Evolutionary conservation across 2,329 filamentous ascomycete species (phyloP).

Genomic region (Allantophomopsis cytisporea): DNA sequence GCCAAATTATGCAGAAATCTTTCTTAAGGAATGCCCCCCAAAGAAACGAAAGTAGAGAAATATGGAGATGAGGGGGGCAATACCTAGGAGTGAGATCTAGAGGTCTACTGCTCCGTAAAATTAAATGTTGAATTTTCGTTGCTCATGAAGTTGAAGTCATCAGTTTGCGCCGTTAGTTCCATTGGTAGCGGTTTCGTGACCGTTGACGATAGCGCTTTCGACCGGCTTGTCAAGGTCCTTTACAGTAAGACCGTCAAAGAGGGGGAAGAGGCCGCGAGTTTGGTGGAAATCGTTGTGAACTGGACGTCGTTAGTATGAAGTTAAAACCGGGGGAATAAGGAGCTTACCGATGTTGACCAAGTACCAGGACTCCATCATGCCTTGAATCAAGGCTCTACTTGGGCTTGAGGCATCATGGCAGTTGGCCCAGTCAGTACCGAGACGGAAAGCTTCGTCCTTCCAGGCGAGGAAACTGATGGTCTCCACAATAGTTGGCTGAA

Average conservation of each 20-base stretch:
- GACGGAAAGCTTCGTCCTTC: conserved; percentile 93
- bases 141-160: neutral
- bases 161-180: conserved; percentile 5
- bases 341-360: conserved; percentile 82
- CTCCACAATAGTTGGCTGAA: conserved; percentile 99
- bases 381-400: conserved; percentile 67
- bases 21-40: conserved; percentile 3
- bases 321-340: neutral
- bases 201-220: conserved; percentile 6
- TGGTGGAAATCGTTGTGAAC: conserved; percentile 98
- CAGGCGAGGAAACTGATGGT: conserved; percentile 94
- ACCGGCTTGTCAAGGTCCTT: conserved; percentile 40
- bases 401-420: conserved; percentile 69
- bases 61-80: conserved; percentile 1
- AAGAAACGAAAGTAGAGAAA: conserved; percentile 4
- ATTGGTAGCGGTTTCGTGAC: conserved; percentile 3
- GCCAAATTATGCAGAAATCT: conserved; percentile 3
- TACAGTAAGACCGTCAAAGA: conserved; percentile 71
- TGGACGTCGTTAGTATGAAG: conserved; percentile 22
- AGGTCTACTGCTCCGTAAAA: conserved; percentile 2
- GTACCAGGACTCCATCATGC: conserved; percentile 83
- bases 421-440: conserved; percentile 87
- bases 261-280: conserved; percentile 64
- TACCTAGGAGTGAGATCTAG: conserved; percentile 18
- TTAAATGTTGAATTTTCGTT: neutral